Base-by-base conservation (phyloP, 495 filamentous ascomycete genomes). In the Staphylotrichum tortipilum region DNA sequence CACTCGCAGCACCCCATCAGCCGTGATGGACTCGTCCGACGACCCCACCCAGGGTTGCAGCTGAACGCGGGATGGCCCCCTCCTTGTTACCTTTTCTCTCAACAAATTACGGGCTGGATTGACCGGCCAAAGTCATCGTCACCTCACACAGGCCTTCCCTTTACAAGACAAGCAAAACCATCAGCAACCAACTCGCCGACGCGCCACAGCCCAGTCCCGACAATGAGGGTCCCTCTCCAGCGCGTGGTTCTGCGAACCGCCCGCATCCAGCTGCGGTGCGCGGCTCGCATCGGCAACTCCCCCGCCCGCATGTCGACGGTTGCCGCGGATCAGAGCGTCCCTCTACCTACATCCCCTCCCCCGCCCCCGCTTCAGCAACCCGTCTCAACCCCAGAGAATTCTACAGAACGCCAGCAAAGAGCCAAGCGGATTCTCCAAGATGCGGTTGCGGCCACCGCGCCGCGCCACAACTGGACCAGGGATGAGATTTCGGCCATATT, bases 401-500 rank as follows among this genome's bases (percentile, higher is more conserved):
- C 40, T 35, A 36, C 22, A 3, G 21, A 48, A 22, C 40, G 24
- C 5, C 50, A 55, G 15, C 54, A 47, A 26, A 34, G 48, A 24
- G 52, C 52, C 3, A 40, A 28, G 14, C 58, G 48, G 11, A 48
- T 60, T 18, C 47, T 70, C 30, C 63, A 49, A 22, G 59, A 65
- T 38, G 84, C 85, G 6, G 71, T 82, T 10, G 65, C 71, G 8
- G 78, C 83, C 8, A 72, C 66, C 0, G 67, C 56, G 26, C 78
- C 83, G 17, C 74, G 85, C 40, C 83, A 77, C 51, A 78, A 78
- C 60, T 91, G 88, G 88, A 86, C 85, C 11, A 80, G 77, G 49
- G 83, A 88, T 15, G 85, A 91, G 66, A 82, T 90, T 41, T 63
- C 75, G 37, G 75, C 80, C 50, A 81, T 94, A 56, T 89, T 90